These are phyloP conservation scores for Hibiscus tridactylites DNA, from an alignment of 345 rosid species.

Conservation along the genomic window DNA sequence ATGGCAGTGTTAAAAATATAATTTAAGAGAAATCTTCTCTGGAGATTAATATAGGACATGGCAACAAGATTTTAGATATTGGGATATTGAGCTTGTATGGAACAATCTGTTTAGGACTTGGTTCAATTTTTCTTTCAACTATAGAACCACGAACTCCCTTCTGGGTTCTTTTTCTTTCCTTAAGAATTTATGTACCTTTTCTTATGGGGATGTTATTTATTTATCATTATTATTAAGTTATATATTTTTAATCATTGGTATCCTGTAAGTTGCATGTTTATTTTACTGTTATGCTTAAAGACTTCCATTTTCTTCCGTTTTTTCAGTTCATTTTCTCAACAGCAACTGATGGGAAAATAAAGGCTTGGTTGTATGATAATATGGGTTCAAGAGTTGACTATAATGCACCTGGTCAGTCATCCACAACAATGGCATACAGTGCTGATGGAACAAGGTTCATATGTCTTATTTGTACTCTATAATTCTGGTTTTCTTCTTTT, in stretches of 20 bases:
- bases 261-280: background rate
- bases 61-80: background rate
- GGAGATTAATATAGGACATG: background rate
- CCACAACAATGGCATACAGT: slow-evolving; percentile 72
- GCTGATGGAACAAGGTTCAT: slow-evolving; percentile 76
- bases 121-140: background rate
- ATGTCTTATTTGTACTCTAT: background rate
- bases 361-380: slow-evolving; percentile 78
- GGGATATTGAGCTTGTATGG: slow-evolving; percentile 2
- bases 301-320: slow-evolving; percentile 2
- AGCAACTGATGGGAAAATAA: slow-evolving; percentile 72
- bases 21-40: background rate
- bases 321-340: slow-evolving; percentile 70
- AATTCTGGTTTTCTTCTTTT: slow-evolving; percentile 4
- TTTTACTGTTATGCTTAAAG: slow-evolving; percentile 2
- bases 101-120: background rate
- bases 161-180: background rate
- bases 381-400: slow-evolving; percentile 73
- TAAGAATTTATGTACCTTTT: background rate
- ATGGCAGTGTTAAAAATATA: background rate
- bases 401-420: slow-evolving; percentile 70
- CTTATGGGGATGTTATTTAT: background rate
- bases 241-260: slow-evolving; percentile 2
- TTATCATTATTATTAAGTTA: background rate
- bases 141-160: background rate